These are phyloP conservation scores for Curvularia sp. DNA, from an alignment of 2,329 filamentous ascomycete genomes.

Conservation along the genomic window DNA sequence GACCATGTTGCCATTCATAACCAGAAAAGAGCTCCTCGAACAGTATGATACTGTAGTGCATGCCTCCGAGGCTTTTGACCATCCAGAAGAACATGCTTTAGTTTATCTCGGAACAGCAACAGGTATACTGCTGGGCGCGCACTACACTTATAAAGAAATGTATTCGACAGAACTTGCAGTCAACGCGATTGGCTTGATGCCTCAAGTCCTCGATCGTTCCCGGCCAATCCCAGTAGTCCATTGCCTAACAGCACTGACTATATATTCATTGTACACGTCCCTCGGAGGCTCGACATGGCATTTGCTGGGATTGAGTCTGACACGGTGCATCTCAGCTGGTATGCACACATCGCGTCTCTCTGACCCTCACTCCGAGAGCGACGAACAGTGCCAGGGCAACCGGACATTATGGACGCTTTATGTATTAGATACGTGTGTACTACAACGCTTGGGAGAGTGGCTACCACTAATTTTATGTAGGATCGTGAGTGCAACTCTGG, in stretches of 20 bases:
- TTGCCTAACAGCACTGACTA: constrained; percentile 1
- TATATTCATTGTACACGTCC: constrained; percentile 17
- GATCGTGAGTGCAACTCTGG: constrained; percentile 14
- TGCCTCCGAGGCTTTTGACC: background rate
- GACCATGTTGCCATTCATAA: background rate
- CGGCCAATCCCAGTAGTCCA: background rate
- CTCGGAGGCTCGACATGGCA: constrained; percentile 24
- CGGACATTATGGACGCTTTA: constrained; percentile 19
- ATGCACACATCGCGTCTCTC: constrained; percentile 19
- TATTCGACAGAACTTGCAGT: background rate
- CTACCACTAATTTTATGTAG: background rate
- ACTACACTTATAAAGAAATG: background rate
- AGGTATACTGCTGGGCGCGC: background rate
- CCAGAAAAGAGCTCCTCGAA: background rate
- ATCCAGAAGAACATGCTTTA: background rate
- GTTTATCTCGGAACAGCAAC: background rate
- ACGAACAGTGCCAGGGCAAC: constrained; percentile 6
- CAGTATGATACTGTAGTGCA: background rate
- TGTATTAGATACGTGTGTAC: constrained; percentile 16
- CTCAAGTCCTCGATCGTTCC: background rate
- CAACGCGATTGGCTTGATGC: background rate
- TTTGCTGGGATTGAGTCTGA: constrained; percentile 20
- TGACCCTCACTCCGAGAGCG: constrained; percentile 5
- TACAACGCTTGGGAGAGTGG: background rate
- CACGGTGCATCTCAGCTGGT: constrained; percentile 18